Evolutionary conservation across 1,284 basidiomycete genomes (phyloP).

Genomic region (Leccinum colubrinum): DNA sequence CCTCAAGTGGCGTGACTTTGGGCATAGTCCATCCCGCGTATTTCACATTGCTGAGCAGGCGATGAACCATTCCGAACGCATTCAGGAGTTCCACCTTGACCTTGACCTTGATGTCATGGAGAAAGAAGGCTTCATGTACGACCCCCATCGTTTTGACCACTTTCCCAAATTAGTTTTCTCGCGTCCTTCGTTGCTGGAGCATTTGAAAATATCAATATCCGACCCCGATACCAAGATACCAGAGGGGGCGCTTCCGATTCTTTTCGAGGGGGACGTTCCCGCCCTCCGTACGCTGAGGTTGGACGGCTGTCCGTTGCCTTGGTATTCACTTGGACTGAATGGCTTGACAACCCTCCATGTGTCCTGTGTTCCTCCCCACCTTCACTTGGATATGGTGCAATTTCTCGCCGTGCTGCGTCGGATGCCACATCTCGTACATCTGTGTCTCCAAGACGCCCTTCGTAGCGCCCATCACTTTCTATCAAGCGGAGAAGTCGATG

Average conservation of each 20-base stretch:
- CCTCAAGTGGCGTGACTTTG: neutral
- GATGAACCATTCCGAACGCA: neutral
- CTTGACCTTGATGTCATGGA: neutral
- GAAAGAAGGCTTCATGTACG: neutral
- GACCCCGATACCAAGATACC: neutral
- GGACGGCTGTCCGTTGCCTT: neutral
- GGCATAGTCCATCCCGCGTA: neutral
- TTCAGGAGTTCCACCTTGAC: neutral
- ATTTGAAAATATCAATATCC: neutral
- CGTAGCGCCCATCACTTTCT: neutral
- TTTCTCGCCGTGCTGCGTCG: slow-evolving; percentile 23
- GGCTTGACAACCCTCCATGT: neutral
- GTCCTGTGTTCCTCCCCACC: neutral
- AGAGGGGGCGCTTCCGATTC: neutral
- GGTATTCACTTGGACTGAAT: neutral
- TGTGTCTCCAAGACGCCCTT: neutral
- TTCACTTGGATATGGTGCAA: slow-evolving; percentile 3
- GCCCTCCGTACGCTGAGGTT: slow-evolving; percentile 2
- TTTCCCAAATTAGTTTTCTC: neutral
- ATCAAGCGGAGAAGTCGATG: neutral
- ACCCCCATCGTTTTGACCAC: neutral
- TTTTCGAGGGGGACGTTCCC: neutral
- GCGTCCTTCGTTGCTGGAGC: neutral
- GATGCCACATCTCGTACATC: slow-evolving; percentile 28
- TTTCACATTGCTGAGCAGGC: slow-evolving; percentile 2